A percentile compares a stretch with the other conserved stretches of the same genome.
Evolutionary conservation across 441 rosid genomes (phyloP).

Genomic region (Erodium texanum): DNA sequence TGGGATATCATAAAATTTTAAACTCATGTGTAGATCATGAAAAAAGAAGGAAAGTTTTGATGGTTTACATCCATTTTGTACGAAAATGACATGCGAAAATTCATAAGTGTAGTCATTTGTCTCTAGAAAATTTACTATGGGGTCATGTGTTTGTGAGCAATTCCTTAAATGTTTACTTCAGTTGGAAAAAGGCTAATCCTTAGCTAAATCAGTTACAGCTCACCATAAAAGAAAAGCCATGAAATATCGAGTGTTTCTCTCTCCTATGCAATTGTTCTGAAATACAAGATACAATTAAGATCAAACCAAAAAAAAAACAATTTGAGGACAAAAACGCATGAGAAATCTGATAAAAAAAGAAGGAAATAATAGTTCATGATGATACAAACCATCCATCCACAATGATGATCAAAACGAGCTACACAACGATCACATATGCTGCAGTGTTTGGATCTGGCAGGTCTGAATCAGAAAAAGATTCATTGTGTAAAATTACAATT

Average conservation of each 20-base stretch:
- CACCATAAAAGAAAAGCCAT: conserved; percentile 75
- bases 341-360: neutral
- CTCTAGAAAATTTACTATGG: too few relatives aligned
- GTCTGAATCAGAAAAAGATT: conserved; percentile 37
- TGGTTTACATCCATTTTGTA: too few relatives aligned
- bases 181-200: neutral
- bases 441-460: conserved; percentile 95
- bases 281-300: conserved; percentile 16
- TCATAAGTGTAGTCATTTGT: too few relatives aligned
- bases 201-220: conserved; percentile 21
- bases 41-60: too few relatives aligned
- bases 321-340: conserved; percentile 1
- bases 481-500: conserved; percentile 10
- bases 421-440: conserved; percentile 83
- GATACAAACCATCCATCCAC: conserved; percentile 71
- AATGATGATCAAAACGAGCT: conserved; percentile 93
- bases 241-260: conserved; percentile 59
- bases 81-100: too few relatives aligned
- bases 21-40: too few relatives aligned
- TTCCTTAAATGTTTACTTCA: neutral
- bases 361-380: neutral
- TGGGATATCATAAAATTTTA: too few relatives aligned
- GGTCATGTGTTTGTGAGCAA: too few relatives aligned
- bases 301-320: conserved; percentile 1
- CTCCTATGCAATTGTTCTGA: conserved; percentile 81